Conservation (phyloP, 169 alveolate genomes). For the Neospora caninum region DNA sequence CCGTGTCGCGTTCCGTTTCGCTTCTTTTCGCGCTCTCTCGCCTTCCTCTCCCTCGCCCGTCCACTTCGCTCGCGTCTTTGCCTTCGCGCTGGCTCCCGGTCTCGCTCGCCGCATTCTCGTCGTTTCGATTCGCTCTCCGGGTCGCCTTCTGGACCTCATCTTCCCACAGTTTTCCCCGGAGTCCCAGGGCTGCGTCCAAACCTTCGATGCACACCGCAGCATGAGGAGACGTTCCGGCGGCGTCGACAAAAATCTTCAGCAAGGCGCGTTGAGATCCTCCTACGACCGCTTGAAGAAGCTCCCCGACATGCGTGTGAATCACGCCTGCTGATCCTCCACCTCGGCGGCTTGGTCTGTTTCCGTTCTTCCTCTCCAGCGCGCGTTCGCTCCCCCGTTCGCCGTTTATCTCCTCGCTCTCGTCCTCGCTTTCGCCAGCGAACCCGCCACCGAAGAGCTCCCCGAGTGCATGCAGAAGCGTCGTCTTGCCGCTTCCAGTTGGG, state of each 20-base stretch:
- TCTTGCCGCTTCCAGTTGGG: conserved; percentile 1
- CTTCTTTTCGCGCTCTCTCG: not conserved
- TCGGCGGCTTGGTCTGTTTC: not conserved
- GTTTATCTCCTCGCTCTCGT: not conserved
- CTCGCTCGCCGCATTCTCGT: not conserved
- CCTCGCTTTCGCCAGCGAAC: not conserved
- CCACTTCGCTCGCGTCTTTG: not conserved
- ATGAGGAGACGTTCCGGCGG: not conserved
- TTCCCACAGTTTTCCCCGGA: not conserved
- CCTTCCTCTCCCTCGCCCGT: not conserved
- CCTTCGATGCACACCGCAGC: conserved; percentile 25
- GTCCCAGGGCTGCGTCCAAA: conserved; percentile 13
- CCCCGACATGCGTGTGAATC: conserved; percentile 21
- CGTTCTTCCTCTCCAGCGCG: not conserved
- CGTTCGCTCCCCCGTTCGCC: not conserved
- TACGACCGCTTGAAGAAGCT: conserved; percentile 3
- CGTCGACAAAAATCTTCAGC: not conserved
- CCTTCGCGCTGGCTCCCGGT: not conserved
- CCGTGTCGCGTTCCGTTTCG: too few species aligned
- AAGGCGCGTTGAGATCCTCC: conserved; percentile 11
- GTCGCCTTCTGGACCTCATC: not conserved
- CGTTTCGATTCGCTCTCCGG: too few species aligned
- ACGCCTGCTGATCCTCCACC: too few species aligned
- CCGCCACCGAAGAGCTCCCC: not conserved
- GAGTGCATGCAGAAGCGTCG: not conserved